Evolutionary conservation across 2,329 filamentous ascomycete genomes (phyloP), one percentile per base, ranked within the genome.

Genomic region (Chaetomium sp.): DNA sequence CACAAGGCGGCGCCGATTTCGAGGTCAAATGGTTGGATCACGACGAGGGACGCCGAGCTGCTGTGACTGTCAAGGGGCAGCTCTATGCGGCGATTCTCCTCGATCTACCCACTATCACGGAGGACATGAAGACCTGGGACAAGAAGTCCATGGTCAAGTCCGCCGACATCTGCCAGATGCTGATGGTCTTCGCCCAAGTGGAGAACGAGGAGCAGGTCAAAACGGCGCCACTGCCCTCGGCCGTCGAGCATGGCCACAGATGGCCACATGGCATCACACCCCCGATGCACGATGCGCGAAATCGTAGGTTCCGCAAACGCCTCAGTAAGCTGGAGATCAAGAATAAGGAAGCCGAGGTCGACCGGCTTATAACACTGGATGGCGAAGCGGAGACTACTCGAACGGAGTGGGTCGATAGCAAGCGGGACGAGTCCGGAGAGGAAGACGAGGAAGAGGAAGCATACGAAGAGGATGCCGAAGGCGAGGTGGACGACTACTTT

Each of bases 81-180:
- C 77, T 81, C 49, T 95, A 89, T 68, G 91, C 88, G 0, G 89
- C 88, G 32, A 81, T 86, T 19, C 77, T 95, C 69, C 85, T 95
- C 7, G 90, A 95, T 64, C 73, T 96, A 36, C 91, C 91, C 0
- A 94, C 88, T 57, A 88, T 96, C 56, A 85, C 91, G 5, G 91
- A 96, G 68, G 87, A 85, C 6, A 91, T 94, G 87, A 96, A 96
- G 76, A 91, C 88, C 57, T 96, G 90, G 88, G 91, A 95, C 68
- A 86, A 86, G 66, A 90, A 88, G 66, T 81, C 85, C 14, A 90
- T 91, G 76, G 90, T 91, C 76, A 96, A 96, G 73, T 88, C 88
- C 7, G 87, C 88, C 36, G 91, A 96, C 67, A 82, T 95, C 37
- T 90, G 87, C 63, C 90, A 95, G 73, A 95, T 96, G 88, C 79